Evolutionary conservation across 2,329 filamentous ascomycete genomes (phyloP), one percentile per base, ranked within the genome.

Genomic region (Cercospora sp.): DNA sequence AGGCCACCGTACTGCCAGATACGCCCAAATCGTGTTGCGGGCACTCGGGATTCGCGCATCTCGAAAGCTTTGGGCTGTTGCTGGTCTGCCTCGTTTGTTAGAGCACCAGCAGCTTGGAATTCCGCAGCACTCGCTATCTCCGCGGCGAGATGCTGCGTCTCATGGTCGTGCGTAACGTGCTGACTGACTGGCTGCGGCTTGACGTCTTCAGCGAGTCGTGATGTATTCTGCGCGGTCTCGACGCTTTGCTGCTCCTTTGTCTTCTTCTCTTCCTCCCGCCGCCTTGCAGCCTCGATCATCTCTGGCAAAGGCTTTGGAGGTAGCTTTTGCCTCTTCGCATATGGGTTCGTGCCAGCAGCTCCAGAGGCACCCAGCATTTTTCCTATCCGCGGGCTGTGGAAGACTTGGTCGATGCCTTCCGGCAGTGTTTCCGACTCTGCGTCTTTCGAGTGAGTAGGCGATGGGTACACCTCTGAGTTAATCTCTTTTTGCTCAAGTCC

Each of bases 1-100:
- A 99, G 86, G 0, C 95, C 93, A 65, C 93, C 88, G 77, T 98
- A 99, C 79, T 99, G 96, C 92, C 94, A 97, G 26, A 99, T 82
- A 65, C 95, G 87, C 53, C 94, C 91, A 62, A 99, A 81, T 3
- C 95, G 89, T 7, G 93, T 93, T 0, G 95, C 91, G 1, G 95
- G 95, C 0, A 99, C 94, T 70, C 89, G 90, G 9, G 95, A 99
- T 76, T 98, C 94, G 65, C 90, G 87, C 77, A 99, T 88, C 68
- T 90, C 84, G 76, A 96, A 93, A 33, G 70, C 64, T 20, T 66
- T 69, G 18, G 65, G 63, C 8, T 66, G 58, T 26, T 64, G 20
- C 20, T 64, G 65, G 8, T 62, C 48, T 36, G 20, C 26, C 2
- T 23, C 20, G 7, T 48, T 33, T 30, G 58, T 23, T 13, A 63